Percentiles rank a stretch among this genome's conserved stretches.
These are phyloP conservation scores for Dactylellina cionopaga DNA, from an alignment of 2,329 filamentous ascomycete genomes.

Conservation along the genomic window DNA sequence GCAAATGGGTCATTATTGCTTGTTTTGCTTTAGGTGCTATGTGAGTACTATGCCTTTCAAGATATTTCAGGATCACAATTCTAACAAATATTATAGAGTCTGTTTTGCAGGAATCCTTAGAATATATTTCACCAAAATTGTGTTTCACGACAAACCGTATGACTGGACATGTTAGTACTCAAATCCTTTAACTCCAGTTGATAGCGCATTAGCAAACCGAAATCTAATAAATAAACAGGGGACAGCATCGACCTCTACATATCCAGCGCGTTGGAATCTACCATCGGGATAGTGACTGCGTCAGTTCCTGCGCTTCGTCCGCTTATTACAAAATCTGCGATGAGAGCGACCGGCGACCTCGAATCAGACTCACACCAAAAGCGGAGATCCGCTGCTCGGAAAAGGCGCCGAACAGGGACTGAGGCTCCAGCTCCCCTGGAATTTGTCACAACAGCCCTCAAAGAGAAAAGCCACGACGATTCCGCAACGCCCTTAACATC, in stretches of 20 bases:
- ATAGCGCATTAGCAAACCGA: neutral
- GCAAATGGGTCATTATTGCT: conserved; percentile 27
- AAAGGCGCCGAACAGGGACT: conserved; percentile 23
- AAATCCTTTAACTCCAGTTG: neutral
- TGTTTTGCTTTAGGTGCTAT: conserved; percentile 42
- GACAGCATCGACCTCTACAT: conserved; percentile 40
- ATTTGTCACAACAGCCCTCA: conserved; percentile 36
- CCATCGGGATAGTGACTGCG: conserved; percentile 37
- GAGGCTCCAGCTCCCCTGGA: conserved; percentile 26
- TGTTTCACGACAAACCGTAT: conserved; percentile 36
- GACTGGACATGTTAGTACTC: conserved; percentile 43
- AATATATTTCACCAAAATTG: conserved; percentile 42
- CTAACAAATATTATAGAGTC: conserved; percentile 24
- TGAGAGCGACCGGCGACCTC: conserved; percentile 23
- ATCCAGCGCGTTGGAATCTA: conserved; percentile 22
- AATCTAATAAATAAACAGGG: conserved; percentile 8
- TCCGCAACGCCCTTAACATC: conserved; percentile 32
- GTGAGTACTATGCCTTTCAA: conserved; percentile 5
- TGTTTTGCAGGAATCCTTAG: conserved; percentile 43
- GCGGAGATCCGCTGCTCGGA: conserved; percentile 34
- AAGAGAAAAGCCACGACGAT: conserved; percentile 19
- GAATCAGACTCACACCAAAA: conserved; percentile 33
- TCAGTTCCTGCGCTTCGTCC: conserved; percentile 42
- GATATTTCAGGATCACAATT: neutral
- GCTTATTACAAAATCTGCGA: conserved; percentile 23